phyloP scores from a whole-genome alignment of 805 yeast species.

The Candida nanaspora region DNA sequence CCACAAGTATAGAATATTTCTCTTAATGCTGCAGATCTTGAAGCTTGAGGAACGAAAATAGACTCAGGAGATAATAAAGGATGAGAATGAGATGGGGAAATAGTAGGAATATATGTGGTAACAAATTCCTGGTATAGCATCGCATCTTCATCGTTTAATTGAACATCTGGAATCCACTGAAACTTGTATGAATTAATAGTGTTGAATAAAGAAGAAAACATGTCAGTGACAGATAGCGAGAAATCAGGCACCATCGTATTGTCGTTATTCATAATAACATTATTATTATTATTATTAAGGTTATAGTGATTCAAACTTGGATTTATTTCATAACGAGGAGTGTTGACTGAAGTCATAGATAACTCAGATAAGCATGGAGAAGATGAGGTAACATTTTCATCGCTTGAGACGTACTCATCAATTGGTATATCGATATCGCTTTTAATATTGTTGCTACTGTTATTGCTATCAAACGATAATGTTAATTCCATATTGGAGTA shows the following conservation, averaged over 20 bases:
- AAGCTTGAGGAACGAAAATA: conserved; percentile 24
- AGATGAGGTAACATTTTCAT: not conserved
- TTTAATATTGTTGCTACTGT: too few relatives aligned
- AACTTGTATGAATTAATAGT: conserved; percentile 5
- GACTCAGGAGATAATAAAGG: conserved; percentile 28
- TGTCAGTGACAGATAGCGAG: conserved; percentile 12
- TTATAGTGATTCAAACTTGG: not conserved
- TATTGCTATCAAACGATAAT: not conserved
- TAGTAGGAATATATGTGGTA: conserved; percentile 25
- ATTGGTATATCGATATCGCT: not conserved
- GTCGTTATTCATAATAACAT: not conserved
- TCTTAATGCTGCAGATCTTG: conserved; percentile 20
- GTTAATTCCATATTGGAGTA: conserved; percentile 7
- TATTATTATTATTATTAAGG: not conserved
- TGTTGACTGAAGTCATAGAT: not conserved
- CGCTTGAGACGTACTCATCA: not conserved
- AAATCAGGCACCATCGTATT: not conserved
- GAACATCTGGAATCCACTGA: conserved; percentile 10
- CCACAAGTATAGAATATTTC: conserved; percentile 34
- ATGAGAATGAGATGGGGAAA: conserved; percentile 28
- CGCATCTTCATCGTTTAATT: conserved; percentile 8
- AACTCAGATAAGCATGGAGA: not conserved
- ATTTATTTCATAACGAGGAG: not conserved
- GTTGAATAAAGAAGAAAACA: conserved; percentile 18
- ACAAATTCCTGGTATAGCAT: conserved; percentile 20